Percentiles rank a stretch among this genome's conserved stretches.
phyloP scores from a whole-genome alignment of 202 grass and related monocot species.

The Digitaria exilis region DNA sequence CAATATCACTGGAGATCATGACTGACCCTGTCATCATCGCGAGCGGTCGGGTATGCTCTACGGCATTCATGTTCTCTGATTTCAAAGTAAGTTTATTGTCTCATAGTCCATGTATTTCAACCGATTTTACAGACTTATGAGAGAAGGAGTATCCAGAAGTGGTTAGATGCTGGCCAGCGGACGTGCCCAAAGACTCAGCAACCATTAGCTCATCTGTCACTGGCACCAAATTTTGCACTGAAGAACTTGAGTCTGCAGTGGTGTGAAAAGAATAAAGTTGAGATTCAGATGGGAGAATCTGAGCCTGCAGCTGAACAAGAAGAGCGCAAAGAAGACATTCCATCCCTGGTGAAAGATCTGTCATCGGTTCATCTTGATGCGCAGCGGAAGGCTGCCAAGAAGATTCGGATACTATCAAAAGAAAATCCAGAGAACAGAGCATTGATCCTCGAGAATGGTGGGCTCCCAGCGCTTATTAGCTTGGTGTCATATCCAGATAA shows the following conservation, averaged over 20 bases:
- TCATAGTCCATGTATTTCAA: background rate
- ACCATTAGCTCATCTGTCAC: constrained; percentile 57
- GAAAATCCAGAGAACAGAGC: constrained; percentile 71
- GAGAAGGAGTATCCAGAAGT: constrained; percentile 70
- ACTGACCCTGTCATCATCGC: constrained; percentile 68
- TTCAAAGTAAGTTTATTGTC: background rate
- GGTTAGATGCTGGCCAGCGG: constrained; percentile 72
- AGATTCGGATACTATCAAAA: constrained; percentile 78
- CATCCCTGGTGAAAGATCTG: constrained; percentile 58
- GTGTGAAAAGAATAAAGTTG: constrained; percentile 80
- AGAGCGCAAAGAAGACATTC: constrained; percentile 51
- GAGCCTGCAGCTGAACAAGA: constrained; percentile 11
- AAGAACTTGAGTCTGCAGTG: constrained; percentile 79
- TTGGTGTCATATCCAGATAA: constrained; percentile 64
- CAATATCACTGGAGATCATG: constrained; percentile 78
- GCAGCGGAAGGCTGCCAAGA: constrained; percentile 67
- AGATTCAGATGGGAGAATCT: constrained; percentile 53
- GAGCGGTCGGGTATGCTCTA: constrained; percentile 45
- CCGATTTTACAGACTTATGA: constrained; percentile 63
- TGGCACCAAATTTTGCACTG: constrained; percentile 77
- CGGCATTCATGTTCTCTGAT: background rate
- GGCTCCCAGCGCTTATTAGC: constrained; percentile 58
- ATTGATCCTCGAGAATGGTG: constrained; percentile 49
- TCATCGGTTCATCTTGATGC: constrained; percentile 62
- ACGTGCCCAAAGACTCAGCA: constrained; percentile 82